Evolutionary conservation across 169 alveolate genomes (phyloP).

Genomic region (Plasmodium relictum): DNA sequence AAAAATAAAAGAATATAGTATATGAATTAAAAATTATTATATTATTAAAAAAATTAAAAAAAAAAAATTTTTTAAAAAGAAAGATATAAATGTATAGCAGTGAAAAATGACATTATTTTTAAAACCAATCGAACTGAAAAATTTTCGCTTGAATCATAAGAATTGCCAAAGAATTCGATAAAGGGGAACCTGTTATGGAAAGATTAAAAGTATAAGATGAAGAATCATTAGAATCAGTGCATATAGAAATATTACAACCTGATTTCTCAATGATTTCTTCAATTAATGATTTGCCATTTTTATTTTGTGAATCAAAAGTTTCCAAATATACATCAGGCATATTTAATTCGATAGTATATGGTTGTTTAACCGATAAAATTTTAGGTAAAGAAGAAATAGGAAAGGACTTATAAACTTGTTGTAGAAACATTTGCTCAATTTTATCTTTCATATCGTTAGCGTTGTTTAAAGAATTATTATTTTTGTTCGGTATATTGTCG

Average conservation of each 20-base stretch:
- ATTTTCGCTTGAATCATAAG: conserved; percentile 73
- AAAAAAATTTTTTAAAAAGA: background rate
- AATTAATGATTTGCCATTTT: conserved; percentile 67
- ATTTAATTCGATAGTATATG: conserved; percentile 70
- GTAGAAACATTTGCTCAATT: conserved; percentile 38
- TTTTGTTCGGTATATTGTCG: background rate
- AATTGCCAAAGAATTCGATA: conserved; percentile 60
- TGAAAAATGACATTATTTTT: background rate
- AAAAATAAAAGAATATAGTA: no score
- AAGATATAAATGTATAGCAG: background rate
- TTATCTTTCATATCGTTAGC: conserved; percentile 43
- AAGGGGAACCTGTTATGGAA: conserved; percentile 73
- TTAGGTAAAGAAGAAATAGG: conserved; percentile 64
- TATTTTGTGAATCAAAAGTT: conserved; percentile 71
- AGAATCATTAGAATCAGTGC: conserved; percentile 74
- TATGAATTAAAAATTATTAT: no score
- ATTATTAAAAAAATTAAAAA: no score
- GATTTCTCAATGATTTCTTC: conserved; percentile 70
- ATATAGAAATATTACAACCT: conserved; percentile 67
- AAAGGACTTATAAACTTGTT: conserved; percentile 52
- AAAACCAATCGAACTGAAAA: conserved; percentile 74
- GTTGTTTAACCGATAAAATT: conserved; percentile 56
- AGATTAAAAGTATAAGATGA: conserved; percentile 68
- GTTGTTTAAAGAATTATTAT: conserved; percentile 17
- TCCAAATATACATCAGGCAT: conserved; percentile 75